These are phyloP conservation scores for Thraustochytrium striatum DNA, from an alignment of 352 stramenopile species.

Conservation along the genomic window DNA sequence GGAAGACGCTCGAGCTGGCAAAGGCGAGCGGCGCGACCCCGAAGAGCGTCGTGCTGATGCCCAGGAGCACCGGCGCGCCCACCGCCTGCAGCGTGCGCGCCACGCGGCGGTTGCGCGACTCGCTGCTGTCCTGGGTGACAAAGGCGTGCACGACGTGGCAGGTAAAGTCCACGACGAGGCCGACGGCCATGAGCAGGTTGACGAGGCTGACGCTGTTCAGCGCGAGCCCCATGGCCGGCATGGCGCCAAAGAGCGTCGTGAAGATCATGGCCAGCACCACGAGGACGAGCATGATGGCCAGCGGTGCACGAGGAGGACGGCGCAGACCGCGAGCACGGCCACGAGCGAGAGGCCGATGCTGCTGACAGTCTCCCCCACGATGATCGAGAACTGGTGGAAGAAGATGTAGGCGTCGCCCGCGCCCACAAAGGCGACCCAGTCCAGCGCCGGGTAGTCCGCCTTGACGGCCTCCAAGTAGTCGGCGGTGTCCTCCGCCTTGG, in stretches of 20 bases:
- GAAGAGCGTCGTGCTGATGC: slow-evolving; percentile 52
- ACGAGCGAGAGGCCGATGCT: slow-evolving; percentile 48
- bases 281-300: slow-evolving; percentile 32
- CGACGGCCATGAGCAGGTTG: slow-evolving; percentile 54
- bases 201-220: slow-evolving; percentile 53
- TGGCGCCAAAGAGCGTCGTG: slow-evolving; percentile 44
- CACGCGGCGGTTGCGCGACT: slow-evolving; percentile 39
- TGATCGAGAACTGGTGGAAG: slow-evolving; percentile 40
- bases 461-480: background rate
- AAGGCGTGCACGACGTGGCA: slow-evolving; percentile 53
- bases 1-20: slow-evolving; percentile 50
- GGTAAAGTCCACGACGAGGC: slow-evolving; percentile 52
- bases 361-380: slow-evolving; percentile 44
- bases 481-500: background rate
- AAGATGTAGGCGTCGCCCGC: slow-evolving; percentile 6
- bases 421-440: background rate
- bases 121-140: background rate
- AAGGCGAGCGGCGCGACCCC: slow-evolving; percentile 52
- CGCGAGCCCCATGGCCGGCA: slow-evolving; percentile 47
- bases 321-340: slow-evolving; percentile 46
- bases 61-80: slow-evolving; percentile 51
- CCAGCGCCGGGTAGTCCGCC: background rate
- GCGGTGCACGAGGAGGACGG: slow-evolving; percentile 38
- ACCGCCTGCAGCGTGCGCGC: slow-evolving; percentile 42
- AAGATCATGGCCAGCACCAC: slow-evolving; percentile 32